Conservation (phyloP, 805 yeast genomes). For the Diddensiella caesifluorescens region DNA sequence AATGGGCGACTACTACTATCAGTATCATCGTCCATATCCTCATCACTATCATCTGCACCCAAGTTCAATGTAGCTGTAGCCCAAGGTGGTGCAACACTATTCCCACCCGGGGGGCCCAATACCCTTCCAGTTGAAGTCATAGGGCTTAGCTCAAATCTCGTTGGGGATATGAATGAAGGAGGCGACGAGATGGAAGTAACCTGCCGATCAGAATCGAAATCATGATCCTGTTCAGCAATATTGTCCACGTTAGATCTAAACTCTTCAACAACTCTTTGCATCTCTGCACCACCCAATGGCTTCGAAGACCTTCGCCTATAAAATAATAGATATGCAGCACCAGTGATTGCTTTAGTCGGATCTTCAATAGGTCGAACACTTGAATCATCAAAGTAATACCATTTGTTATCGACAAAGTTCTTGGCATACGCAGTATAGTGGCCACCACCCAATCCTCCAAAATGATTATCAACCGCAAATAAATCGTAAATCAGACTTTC, state of each 20-base stretch:
- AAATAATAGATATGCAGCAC: constrained; percentile 83
- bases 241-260: background rate
- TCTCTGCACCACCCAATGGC: constrained; percentile 23
- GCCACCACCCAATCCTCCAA: constrained; percentile 95
- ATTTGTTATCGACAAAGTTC: constrained; percentile 65
- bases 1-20: too few species aligned
- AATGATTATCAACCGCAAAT: constrained; percentile 91
- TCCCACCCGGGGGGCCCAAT: too few species aligned
- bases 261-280: constrained; percentile 15
- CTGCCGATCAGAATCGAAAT: background rate
- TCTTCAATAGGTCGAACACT: constrained; percentile 48
- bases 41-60: background rate
- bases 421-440: constrained; percentile 90
- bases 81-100: too few species aligned
- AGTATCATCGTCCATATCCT: background rate
- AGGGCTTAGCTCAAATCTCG: too few species aligned
- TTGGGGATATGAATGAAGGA: background rate
- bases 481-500: constrained; percentile 61
- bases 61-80: too few species aligned
- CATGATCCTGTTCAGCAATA: background rate
- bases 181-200: constrained; percentile 1
- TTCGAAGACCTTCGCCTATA: constrained; percentile 49
- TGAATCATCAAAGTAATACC: constrained; percentile 92
- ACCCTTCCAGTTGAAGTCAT: too few species aligned
- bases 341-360: constrained; percentile 53